Evolutionary conservation across 345 rosid species (phyloP), one percentile per base, ranked within the genome.

Genomic region (Boechera retrofracta): DNA sequence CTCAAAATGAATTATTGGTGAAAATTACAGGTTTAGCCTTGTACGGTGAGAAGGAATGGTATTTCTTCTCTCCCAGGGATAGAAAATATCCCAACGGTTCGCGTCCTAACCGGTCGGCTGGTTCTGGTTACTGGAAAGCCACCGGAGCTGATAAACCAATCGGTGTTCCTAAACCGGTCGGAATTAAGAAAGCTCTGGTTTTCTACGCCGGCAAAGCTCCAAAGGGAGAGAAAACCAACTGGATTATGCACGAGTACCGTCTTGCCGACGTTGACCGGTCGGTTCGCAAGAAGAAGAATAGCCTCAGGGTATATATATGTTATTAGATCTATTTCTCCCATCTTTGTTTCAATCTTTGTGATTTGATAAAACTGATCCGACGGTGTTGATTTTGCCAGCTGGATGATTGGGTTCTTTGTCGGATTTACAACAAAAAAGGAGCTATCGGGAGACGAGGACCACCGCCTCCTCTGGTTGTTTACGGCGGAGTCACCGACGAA

Each of bases 221-320:
- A 0, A 87, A 81, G 44, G 98, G 98, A 21, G 95, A 92, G 74
- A 94, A 94, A 79, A 90, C 98, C 35, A 94, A 94, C 67, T 94
- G 98, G 98, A 94, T 94, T 71, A 94, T 94, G 98, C 98, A 94
- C 80, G 98, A 94, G 78, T 94, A 94, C 69, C 94, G 98, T 11
- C 83, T 94, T 4, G 99, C 99, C 24, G 97, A 87, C 45, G 98
- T 94, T 6, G 99, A 94, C 79, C 95, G 99, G 0, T 82, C 99
- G 2, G 83, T 80, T 67, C 91, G 97, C 51, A 94, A 88, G 88
- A 94, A 89, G 80, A 91, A 78, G 69, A 90, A 90, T 68, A 90
- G 92, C 71, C 78, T 90, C 71, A 85, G 98, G 99, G 99, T 94
- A 38, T 0, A 38, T 36, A 8, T 38, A 79, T 38, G 0, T 0